Evolutionary conservation across 2,329 filamentous ascomycete species (phyloP).

Genomic region (Aspergillus sp.): DNA sequence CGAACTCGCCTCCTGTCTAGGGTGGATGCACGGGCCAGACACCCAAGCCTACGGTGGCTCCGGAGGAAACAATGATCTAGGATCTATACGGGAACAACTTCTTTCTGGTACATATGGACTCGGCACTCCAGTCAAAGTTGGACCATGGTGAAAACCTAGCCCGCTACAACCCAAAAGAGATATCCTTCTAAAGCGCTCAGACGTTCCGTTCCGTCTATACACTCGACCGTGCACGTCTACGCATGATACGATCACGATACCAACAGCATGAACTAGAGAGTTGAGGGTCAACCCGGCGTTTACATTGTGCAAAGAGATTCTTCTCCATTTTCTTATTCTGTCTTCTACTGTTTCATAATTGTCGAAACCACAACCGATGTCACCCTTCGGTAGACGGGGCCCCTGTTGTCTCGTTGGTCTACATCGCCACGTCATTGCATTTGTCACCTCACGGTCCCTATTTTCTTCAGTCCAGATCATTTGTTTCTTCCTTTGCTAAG

Average conservation of each 20-base stretch:
- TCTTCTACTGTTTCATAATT: slow-evolving; percentile 11
- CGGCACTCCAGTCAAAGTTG: slow-evolving; percentile 54
- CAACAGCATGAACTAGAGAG: slow-evolving; percentile 42
- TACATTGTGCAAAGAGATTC: slow-evolving; percentile 30
- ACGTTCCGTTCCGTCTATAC: slow-evolving; percentile 19
- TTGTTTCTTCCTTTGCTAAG: background rate
- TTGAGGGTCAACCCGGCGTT: slow-evolving; percentile 40
- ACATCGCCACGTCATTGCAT: slow-evolving; percentile 1
- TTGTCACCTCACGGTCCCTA: background rate
- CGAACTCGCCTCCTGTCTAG: slow-evolving; percentile 70
- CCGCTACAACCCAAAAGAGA: background rate
- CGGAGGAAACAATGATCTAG: slow-evolving; percentile 36
- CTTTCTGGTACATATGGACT: slow-evolving; percentile 56
- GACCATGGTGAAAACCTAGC: slow-evolving; percentile 48
- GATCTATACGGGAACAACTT: slow-evolving; percentile 55
- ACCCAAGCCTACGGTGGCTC: slow-evolving; percentile 25
- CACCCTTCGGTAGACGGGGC: slow-evolving; percentile 2
- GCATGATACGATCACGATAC: slow-evolving; percentile 46
- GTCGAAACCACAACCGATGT: slow-evolving; percentile 4
- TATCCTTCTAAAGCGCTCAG: slow-evolving; percentile 2
- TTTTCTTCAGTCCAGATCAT: background rate
- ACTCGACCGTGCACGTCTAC: slow-evolving; percentile 29
- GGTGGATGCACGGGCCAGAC: slow-evolving; percentile 66
- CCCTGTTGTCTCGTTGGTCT: background rate
- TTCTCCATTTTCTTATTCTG: background rate